These are phyloP conservation scores for Leccinum fibrillosum DNA, from an alignment of 768 basidiomycete species.

Conservation along the genomic window DNA sequence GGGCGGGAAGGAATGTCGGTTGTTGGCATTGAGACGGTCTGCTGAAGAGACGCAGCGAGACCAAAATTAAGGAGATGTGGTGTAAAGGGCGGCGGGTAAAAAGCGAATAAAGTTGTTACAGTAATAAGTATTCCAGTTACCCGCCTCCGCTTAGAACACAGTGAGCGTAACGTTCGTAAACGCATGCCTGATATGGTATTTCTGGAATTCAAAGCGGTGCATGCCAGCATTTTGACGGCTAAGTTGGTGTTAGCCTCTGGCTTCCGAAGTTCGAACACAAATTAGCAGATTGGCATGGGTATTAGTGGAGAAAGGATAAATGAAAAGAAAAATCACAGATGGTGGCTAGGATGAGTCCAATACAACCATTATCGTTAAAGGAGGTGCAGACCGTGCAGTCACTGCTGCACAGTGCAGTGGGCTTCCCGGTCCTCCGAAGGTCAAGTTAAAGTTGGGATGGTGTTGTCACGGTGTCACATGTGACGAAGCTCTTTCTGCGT, in stretches of 20 bases:
- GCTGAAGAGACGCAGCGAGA: slow-evolving; percentile 1
- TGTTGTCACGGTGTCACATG: slow-evolving; percentile 16
- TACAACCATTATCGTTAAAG: neutral
- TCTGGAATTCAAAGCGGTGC: neutral
- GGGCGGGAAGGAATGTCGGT: slow-evolving; percentile 7
- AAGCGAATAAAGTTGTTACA: slow-evolving; percentile 10
- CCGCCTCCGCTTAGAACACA: slow-evolving; percentile 13
- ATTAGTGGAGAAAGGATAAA: too few relatives aligned
- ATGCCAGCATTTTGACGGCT: neutral
- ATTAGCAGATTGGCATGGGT: too few relatives aligned
- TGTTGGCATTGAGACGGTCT: slow-evolving; percentile 10
- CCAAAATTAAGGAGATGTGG: slow-evolving; percentile 1
- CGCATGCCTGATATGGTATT: slow-evolving; percentile 24
- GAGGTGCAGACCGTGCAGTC: neutral
- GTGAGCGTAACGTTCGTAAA: slow-evolving; percentile 30
- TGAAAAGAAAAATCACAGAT: too few relatives aligned
- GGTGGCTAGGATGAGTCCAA: too few relatives aligned
- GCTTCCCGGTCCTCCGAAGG: too few relatives aligned
- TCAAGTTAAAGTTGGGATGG: too few relatives aligned
- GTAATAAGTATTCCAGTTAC: neutral
- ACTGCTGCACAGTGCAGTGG: neutral
- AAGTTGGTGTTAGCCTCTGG: too few relatives aligned
- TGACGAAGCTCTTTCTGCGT: slow-evolving; percentile 24
- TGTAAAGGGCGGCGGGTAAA: slow-evolving; percentile 13
- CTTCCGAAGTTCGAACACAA: too few relatives aligned